Evolutionary conservation across 2,329 filamentous ascomycete genomes (phyloP), one percentile per base, ranked within the genome.

Genomic region (Sclerotinia glacialis): DNA sequence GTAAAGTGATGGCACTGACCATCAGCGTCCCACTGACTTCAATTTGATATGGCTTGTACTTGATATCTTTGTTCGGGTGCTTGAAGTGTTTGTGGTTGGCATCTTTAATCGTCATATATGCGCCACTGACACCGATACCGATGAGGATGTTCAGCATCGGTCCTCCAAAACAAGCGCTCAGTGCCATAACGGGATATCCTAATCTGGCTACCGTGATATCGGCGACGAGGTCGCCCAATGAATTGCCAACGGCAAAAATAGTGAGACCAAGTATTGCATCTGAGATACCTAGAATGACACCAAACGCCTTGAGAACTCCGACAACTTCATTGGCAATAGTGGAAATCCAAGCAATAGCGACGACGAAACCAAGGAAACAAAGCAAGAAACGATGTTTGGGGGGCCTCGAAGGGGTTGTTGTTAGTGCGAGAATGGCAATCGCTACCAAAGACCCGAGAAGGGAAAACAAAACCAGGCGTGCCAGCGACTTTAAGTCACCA

Each of bases 121-220:
- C 85, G 21, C 95, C 95, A 34, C 90, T 91, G 5, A 98, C 82
- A n/a, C 95, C 95, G 63, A 99, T 93, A 0, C 95, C 95, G 5
- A 99, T 85, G 0, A 99, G 81, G 69, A 99, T 99, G 74, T 99
- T 99, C 50, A 99, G 85, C 92, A 99, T 94, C 0, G 95, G 95
- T 0, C 95, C 96, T n/a, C 95, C 95, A 76, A 99, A 97, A 76
- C 95, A 99, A 5, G 95, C 95, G 44, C 91, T 93, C 50, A 89
- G 74, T 49, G 95, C 95, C 95, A 99, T 99, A 69, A 99, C 93
- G 0, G 95, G 95, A 78, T 93, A 97, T 3, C 95, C 95, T 3
- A 99, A 86, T 44, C 92, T 87, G 5, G 95, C 95, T 47, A 99
- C 91, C 0, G 95, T 99, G 64, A 98, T 91, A 76, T 99, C 91